These are phyloP conservation scores for Ailanthus altissimus DNA, from an alignment of 345 rosid genomes.

Conservation along the genomic window DNA sequence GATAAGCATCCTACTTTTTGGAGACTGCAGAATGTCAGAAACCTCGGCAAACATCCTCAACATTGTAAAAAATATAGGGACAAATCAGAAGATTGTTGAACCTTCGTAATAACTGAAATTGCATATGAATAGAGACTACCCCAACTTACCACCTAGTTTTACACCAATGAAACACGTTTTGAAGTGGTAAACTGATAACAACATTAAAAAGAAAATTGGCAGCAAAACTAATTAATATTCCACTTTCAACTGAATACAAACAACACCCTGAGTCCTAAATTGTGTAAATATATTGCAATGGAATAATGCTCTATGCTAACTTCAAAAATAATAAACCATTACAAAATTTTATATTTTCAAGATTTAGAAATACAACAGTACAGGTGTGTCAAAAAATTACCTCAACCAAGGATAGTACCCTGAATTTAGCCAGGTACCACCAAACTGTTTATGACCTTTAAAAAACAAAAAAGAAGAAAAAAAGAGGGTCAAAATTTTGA, in stretches of 20 bases:
- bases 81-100: not conserved
- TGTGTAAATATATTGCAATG: not conserved
- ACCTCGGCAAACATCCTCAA: not conserved
- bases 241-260: not conserved
- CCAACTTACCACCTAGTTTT: not conserved
- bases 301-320: not conserved
- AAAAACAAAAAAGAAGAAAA: not conserved
- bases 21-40: not conserved
- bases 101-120: not conserved
- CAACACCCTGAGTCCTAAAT: not conserved
- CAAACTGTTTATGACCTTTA: not conserved
- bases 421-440: slow-evolving; percentile 13
- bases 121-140: not conserved
- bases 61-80: not conserved
- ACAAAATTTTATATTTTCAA: not conserved
- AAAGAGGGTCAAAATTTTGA: not conserved
- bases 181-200: not conserved
- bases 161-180: not conserved
- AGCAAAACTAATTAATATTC: not conserved
- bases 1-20: not conserved
- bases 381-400: not conserved
- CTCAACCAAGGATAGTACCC: not conserved
- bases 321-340: not conserved
- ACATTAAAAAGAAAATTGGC: not conserved
- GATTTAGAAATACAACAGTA: slow-evolving; percentile 1